Evolutionary conservation across 164 flowering plant genomes (phyloP).

Genomic region (Vitis rupestris): DNA sequence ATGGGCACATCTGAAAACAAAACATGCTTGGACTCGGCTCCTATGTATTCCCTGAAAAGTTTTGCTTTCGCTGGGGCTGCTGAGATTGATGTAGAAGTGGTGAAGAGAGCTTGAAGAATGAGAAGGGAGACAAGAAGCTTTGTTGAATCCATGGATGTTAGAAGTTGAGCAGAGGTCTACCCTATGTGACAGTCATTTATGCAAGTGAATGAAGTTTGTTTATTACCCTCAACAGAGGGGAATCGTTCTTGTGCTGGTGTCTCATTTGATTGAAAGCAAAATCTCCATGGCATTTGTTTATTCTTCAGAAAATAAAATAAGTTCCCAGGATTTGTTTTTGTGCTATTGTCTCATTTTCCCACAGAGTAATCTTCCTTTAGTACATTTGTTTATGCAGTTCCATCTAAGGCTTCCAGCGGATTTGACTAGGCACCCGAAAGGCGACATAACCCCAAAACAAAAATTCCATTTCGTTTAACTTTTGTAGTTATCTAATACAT

Average conservation of each 20-base stretch:
- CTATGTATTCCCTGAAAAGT: slow-evolving; percentile 37
- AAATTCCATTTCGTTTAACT: too few species aligned
- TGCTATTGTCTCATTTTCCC: not conserved
- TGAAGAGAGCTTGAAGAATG: not conserved
- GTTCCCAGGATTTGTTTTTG: not conserved
- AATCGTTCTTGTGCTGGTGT: not conserved
- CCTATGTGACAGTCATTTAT: not conserved
- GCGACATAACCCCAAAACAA: too few species aligned
- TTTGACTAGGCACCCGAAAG: too few species aligned
- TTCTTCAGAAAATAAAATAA: too few species aligned
- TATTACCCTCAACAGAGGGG: not conserved
- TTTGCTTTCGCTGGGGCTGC: slow-evolving; percentile 13
- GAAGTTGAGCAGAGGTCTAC: not conserved
- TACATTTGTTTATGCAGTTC: too few species aligned
- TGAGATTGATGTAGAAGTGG: not conserved
- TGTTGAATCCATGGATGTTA: not conserved
- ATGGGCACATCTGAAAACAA: slow-evolving; percentile 29
- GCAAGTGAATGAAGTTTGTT: not conserved
- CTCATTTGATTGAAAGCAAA: not conserved
- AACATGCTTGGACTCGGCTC: slow-evolving; percentile 20
- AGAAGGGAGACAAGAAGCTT: slow-evolving; percentile 3
- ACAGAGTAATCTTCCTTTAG: too few species aligned
- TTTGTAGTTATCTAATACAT: too few species aligned
- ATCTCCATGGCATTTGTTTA: not conserved
- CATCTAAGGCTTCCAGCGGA: too few species aligned